Base-by-base conservation (phyloP, 768 basidiomycete genomes). In the Boletellus ananas region DNA sequence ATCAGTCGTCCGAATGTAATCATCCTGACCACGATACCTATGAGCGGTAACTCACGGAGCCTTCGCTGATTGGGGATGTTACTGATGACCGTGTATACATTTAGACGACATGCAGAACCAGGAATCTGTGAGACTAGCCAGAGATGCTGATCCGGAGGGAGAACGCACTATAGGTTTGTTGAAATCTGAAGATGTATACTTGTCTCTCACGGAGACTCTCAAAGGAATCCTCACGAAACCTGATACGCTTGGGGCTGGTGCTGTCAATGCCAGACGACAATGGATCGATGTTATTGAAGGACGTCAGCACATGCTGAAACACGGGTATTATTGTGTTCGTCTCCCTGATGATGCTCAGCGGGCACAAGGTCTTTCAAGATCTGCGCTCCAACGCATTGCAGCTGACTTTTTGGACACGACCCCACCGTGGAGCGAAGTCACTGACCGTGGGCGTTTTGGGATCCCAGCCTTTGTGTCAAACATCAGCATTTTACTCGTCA, bases 161-260 rank as follows among this genome's bases (percentile, higher is more conserved):
- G 64, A 72, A 31, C 73, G 86, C 1, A 89, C 83, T 0, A 85
- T 87, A 49, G 86, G 86, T 79, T 45, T 17, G 63, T 47, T 16
- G 1, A 17, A 18, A 12, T 16, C 14, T 43, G 18, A n/a, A 6
- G 16, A 6, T 33, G 33, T 34, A 7, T 6, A 10, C 14, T 9
- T 16, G 12, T 14, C 0, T 34, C 35, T 58, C 7, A 52, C 31
- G 9, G 25, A 7, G 3, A 40, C 18, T 27, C 5, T 25, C 10
- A 6, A 1, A 87, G 85, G 82, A 6, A 77, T 88, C 1, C 72
- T 87, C 11, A 89, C 86, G 0, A 88, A 89, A 56, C 81, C 84
- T 0, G 87, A 90, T 54, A 71, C 64, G 4, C 63, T 89, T 1
- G 60, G 67, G 1, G 37, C 54, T 0, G 81, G 81, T 10, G 69